Percentiles rank a stretch among this genome's conserved stretches.
These are phyloP conservation scores for Lithospermum erythrorhizon DNA, from an alignment of 257 asterid genomes.

Conservation along the genomic window DNA sequence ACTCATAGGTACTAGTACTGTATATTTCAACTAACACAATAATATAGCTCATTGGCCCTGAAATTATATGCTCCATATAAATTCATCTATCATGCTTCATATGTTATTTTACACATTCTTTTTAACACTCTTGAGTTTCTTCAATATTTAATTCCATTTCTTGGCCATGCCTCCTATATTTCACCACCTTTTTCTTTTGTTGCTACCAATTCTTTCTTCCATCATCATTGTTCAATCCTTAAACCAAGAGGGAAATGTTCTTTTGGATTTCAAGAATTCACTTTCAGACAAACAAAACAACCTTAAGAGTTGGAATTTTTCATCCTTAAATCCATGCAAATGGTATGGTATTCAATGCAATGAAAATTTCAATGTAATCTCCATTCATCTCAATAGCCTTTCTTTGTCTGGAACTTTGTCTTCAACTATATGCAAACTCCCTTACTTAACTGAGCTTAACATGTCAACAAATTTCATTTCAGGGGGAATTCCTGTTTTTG, in stretches of 20 bases:
- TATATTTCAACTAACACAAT: too few species aligned
- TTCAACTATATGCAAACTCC: slow-evolving; percentile 48
- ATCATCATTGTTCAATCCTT: slow-evolving; percentile 32
- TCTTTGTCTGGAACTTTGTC: slow-evolving; percentile 60
- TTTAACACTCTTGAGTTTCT: not conserved
- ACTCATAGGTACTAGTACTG: too few species aligned
- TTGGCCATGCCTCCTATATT: slow-evolving; percentile 7
- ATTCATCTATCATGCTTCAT: not conserved
- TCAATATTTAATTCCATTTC: not conserved
- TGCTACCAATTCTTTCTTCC: slow-evolving; percentile 27
- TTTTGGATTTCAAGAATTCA: slow-evolving; percentile 50
- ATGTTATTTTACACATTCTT: not conserved
- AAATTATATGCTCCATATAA: too few species aligned
- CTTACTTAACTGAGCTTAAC: slow-evolving; percentile 38
- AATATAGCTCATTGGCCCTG: not conserved
- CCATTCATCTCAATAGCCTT: slow-evolving; percentile 39
- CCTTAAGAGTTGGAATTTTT: slow-evolving; percentile 55
- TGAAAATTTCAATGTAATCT: slow-evolving; percentile 27
- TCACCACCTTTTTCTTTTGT: slow-evolving; percentile 20
- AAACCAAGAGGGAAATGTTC: slow-evolving; percentile 54
- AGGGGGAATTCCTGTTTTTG: slow-evolving; percentile 53
- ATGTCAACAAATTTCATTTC: slow-evolving; percentile 57
- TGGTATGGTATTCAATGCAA: slow-evolving; percentile 60
- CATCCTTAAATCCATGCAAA: slow-evolving; percentile 49
- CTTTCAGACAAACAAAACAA: slow-evolving; percentile 41